Evolutionary conservation across 257 asterid genomes (phyloP).

Genomic region (Dorcoceras hygrometricum): DNA sequence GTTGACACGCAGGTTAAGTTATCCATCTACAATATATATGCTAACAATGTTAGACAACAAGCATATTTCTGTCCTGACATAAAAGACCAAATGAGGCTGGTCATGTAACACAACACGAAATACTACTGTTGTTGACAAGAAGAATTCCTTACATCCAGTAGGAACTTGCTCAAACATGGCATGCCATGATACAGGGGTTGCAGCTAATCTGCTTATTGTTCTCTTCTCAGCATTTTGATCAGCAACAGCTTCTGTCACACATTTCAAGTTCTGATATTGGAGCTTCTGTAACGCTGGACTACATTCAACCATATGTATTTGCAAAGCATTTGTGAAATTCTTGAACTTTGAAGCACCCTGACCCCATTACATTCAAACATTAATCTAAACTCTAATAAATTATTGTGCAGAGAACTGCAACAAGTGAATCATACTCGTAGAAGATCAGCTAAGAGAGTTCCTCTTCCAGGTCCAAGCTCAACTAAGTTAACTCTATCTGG

Average conservation of each 20-base stretch:
- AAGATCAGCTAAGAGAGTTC: slow-evolving; percentile 95
- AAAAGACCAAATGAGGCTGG: background rate
- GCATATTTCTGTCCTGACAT: background rate
- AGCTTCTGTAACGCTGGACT: slow-evolving; percentile 78
- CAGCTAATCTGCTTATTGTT: slow-evolving; percentile 54
- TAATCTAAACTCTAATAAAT: slow-evolving; percentile 16
- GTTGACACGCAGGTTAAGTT: background rate
- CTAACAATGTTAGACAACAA: background rate
- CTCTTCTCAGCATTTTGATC: slow-evolving; percentile 41
- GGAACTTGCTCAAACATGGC: slow-evolving; percentile 87
- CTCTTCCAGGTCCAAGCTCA: slow-evolving; percentile 99
- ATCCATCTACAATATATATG: background rate
- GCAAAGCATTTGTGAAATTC: slow-evolving; percentile 65
- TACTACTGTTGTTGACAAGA: background rate
- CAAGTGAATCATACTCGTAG: slow-evolving; percentile 56
- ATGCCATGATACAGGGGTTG: slow-evolving; percentile 90
- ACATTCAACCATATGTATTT: slow-evolving; percentile 89
- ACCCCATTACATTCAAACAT: slow-evolving; percentile 19
- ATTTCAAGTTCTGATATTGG: slow-evolving; percentile 74
- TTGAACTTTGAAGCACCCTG: slow-evolving; percentile 82
- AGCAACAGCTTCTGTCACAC: slow-evolving; percentile 37
- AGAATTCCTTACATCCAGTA: slow-evolving; percentile 64
- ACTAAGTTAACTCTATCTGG: slow-evolving; percentile 74
- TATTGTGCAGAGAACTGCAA: background rate
- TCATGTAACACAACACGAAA: background rate